Evolutionary conservation across 2,329 filamentous ascomycete genomes (phyloP), one percentile per base, ranked within the genome.

Genomic region (Phyllachora maydis): DNA sequence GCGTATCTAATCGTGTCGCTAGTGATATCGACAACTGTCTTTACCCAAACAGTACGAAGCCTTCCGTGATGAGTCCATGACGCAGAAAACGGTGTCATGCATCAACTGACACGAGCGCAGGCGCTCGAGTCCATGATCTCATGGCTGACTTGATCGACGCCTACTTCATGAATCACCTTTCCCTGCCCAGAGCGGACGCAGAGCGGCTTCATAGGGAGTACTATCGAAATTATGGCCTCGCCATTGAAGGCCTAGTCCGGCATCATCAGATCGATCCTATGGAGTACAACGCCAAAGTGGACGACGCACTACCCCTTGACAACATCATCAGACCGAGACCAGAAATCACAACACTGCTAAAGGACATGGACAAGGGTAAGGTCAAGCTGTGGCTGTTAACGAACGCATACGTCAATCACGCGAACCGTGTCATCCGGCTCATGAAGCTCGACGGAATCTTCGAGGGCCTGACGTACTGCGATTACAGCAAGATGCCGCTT

Each of bases 11-110:
- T n/a, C n/a, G n/a, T n/a, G n/a, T n/a, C n/a, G n/a, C n/a, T 47
- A 95, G 93, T 42, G 88, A 98, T 44, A 95, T 98, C 41, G 88
- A 98, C 58, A 98, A 98, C 43, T 98, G 90, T 50, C 65, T 95
- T 26, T 95, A 93, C 41, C 70, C 83, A 1, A 82, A 74, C 49
- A 83, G 78, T 82, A 41, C 48, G 63, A n/a, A n/a, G n/a, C 43
- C 14, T 22, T n/a, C 14, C 11, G 8, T 15, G 14, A 16, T 5
- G 9, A 11, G 4, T 11, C 5, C 16, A 10, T 7, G 8, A 11
- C 6, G 6, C 11, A 14, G 20, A 8, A 14, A 14, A 6, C 12
- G 11, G 6, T 6, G 7, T n/a, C n/a, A 6, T 8, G 11, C 20
- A 8, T 22, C 15, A 18, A 24, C n/a, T 21, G 10, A 26, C 18